Evolutionary conservation across 2,329 filamentous ascomycete genomes (phyloP).

Genomic region (Chrysoporthe deuterocubensis): DNA sequence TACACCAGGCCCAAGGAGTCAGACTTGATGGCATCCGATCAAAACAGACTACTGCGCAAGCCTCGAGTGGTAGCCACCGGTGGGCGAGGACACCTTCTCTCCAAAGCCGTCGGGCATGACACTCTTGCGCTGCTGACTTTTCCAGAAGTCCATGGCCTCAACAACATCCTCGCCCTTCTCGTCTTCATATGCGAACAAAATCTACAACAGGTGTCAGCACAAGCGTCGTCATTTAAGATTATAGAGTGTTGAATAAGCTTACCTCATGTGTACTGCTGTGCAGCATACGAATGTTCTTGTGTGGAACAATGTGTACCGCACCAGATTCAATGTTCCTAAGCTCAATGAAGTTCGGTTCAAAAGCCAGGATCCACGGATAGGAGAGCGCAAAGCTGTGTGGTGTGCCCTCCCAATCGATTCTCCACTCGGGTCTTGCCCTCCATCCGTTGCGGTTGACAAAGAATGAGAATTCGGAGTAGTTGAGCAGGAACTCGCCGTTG

Average conservation of each 20-base stretch:
- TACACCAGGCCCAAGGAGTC: no score
- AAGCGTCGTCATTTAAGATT: not conserved
- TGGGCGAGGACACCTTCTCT: constrained; percentile 22
- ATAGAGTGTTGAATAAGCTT: constrained; percentile 37
- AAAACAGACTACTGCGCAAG: constrained; percentile 23
- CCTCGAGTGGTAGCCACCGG: constrained; percentile 25
- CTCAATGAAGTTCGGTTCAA: constrained; percentile 97
- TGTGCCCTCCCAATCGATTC: constrained; percentile 95
- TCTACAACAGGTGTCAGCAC: constrained; percentile 58
- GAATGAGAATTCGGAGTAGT: constrained; percentile 98
- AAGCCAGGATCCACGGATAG: constrained; percentile 95
- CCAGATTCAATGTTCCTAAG: constrained; percentile 94
- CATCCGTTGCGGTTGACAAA: constrained; percentile 99
- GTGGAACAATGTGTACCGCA: constrained; percentile 92
- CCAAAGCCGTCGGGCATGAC: constrained; percentile 36
- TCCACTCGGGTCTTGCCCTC: constrained; percentile 94
- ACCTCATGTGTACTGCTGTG: constrained; percentile 98
- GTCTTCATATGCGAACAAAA: constrained; percentile 96
- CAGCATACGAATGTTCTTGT: constrained; percentile 96
- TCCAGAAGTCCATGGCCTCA: constrained; percentile 97
- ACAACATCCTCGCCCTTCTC: constrained; percentile 92
- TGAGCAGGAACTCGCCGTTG: constrained; percentile 95
- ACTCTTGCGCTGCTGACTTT: constrained; percentile 58
- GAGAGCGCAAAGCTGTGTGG: constrained; percentile 92
- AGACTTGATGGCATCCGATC: no score